These are phyloP conservation scores for Suillus placidus DNA, from an alignment of 768 basidiomycete species.

Conservation along the genomic window DNA sequence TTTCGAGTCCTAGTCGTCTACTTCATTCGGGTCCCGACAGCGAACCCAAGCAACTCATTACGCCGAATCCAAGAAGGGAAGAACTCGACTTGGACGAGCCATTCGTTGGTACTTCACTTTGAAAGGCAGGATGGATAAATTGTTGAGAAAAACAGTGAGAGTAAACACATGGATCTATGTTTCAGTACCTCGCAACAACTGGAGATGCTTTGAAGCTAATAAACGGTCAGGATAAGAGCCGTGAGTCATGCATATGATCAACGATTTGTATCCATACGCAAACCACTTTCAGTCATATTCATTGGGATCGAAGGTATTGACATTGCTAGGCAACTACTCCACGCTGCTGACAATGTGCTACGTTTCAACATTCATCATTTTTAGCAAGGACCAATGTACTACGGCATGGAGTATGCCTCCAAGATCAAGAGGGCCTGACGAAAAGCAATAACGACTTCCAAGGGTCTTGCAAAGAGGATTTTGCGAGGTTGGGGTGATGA, in stretches of 20 bases:
- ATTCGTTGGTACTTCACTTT: constrained; percentile 51
- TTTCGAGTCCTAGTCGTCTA: constrained; percentile 23
- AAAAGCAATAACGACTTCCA: not conserved
- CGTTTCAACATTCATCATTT: constrained; percentile 70
- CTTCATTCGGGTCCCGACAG: constrained; percentile 22
- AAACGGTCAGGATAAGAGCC: constrained; percentile 50
- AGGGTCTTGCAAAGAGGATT: constrained; percentile 15
- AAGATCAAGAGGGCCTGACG: constrained; percentile 42
- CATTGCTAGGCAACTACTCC: not conserved
- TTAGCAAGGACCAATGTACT: constrained; percentile 24
- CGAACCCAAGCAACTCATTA: constrained; percentile 47
- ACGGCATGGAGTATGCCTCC: constrained; percentile 49
- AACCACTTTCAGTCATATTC: constrained; percentile 49
- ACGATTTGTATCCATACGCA: not conserved
- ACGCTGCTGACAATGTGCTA: not conserved
- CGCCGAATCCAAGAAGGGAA: constrained; percentile 34
- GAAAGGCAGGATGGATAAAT: constrained; percentile 51
- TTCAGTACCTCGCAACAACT: constrained; percentile 39
- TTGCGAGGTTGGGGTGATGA: constrained; percentile 18
- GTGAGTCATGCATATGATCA: constrained; percentile 35
- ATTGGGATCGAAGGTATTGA: constrained; percentile 62
- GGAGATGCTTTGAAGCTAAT: constrained; percentile 7
- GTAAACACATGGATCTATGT: constrained; percentile 74
- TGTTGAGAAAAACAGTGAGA: constrained; percentile 60
- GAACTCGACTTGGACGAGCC: constrained; percentile 40